Evolutionary conservation across 1,139 yeast genomes (phyloP), one percentile per base, ranked within the genome.

Genomic region (Petasospora rhodanensis): DNA sequence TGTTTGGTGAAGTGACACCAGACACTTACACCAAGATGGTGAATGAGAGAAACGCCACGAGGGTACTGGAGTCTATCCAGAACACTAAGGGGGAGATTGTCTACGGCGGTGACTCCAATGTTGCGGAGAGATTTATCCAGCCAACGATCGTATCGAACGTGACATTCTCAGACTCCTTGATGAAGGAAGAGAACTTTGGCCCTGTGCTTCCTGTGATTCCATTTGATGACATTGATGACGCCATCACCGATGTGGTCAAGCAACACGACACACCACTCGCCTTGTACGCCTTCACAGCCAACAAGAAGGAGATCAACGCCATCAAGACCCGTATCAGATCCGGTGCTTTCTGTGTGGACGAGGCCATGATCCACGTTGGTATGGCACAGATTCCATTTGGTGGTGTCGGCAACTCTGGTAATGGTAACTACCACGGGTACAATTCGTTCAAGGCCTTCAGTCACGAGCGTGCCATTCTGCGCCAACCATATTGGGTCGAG

Each of bases 251-350:
- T 6, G 72, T 85, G 14, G 57, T 64, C 15, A 49, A 55, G 14
- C 47, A 64, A 35, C 85, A 78, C 52, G 95, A 86, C 58, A 79
- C 89, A n/a, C 97, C 98, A 9, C 70, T 89, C 55, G 95, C 95
- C 0, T 66, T 78, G 39, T 89, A 89, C 55, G 64, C 85, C 20
- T 87, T 82, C 56, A 71, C 93, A 12, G 61, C 70, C 18, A 63
- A 69, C 46, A 64, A 69, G 45, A 48, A 58, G 7, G 81, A 79
- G 51, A 63, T 74, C 33, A 66, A 77, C 26, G 54, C 54, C 29
- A 72, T 87, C 34, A 59, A 72, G 40, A 57, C 63, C 6, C 53
- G 65, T 13, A 64, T 86, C 16, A 71, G 94, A 50, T 79, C 94
- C 0, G 97, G 97, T 17, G 86, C 75, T 9, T 65, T 78, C 12